Base-by-base conservation (phyloP, 2,329 filamentous ascomycete species). In the Exophiala viscosa region DNA sequence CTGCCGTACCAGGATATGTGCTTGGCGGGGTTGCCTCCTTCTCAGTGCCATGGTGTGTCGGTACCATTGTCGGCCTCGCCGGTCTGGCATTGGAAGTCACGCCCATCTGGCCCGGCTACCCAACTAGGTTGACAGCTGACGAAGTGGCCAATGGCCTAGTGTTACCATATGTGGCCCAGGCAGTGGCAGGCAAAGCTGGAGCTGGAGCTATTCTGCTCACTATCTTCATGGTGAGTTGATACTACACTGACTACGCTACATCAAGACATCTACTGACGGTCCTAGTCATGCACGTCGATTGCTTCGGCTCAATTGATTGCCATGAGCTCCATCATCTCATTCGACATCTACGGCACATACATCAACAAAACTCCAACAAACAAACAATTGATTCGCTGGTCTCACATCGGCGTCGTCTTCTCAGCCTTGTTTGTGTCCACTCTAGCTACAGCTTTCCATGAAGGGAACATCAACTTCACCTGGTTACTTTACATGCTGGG, bases 151-250 rank as follows among this genome's bases (percentile, higher is more conserved):
- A 88, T 3, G 90, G 90, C 2, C 76, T 96, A 6, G 90, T 92
- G 0, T 77, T 95, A 0, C 90, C 90, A 0, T 90, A 90, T 52
- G 89, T 88, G 1, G 87, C 90, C 0, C 87, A 93, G 3, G 88
- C 87, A 1, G 70, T 96, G 5, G 79, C 95, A 6, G 90, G 90
- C 1, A 84, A 84, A 60, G 87, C 88, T 2, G 90, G 90, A 42
- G 90, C 89, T 1, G 82, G 84, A 1, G 87, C 83, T 0, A 89
- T 88, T 0, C 78, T 93, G 1, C 73, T 95, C 8, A 83, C 95
- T 58, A 79, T 95, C 48, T 93, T 95, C 74, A 89, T 95, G 83
- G 90, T n/a, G n/a, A n/a, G n/a, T n/a, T n/a, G n/a, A n/a, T n/a
- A n/a, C n/a, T n/a, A n/a, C n/a, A n/a, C n/a, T n/a, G n/a, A n/a